These are phyloP conservation scores for Emydomyces testavorans DNA, from an alignment of 2,329 filamentous ascomycete species.

Conservation along the genomic window DNA sequence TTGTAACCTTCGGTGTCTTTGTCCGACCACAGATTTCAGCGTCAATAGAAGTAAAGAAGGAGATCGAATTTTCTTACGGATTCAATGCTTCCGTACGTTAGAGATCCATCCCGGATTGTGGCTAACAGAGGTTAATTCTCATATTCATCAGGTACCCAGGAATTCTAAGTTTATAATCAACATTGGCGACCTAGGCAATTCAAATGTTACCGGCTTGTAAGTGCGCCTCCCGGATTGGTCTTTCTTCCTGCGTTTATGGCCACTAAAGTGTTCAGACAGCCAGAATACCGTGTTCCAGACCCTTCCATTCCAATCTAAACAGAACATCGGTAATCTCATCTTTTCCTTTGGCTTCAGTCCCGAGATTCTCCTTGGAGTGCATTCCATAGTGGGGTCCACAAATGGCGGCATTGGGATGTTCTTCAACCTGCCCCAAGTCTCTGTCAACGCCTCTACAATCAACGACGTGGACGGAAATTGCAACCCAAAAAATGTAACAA, in stretches of 20 bases:
- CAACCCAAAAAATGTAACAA: constrained; percentile 8
- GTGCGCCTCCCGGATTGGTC: constrained; percentile 5
- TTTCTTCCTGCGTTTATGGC: no score
- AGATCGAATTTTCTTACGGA: constrained; percentile 18
- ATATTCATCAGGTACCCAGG: constrained; percentile 15
- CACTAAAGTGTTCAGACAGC: no score
- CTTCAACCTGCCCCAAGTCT: constrained; percentile 19
- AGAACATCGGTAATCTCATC: constrained; percentile 9
- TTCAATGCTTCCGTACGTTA: constrained; percentile 17
- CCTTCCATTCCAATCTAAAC: constrained; percentile 17
- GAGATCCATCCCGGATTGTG: not conserved
- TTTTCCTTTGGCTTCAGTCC: constrained; percentile 16
- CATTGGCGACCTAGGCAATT: constrained; percentile 14
- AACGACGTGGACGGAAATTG: constrained; percentile 18
- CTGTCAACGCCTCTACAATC: constrained; percentile 17
- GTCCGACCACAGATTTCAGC: constrained; percentile 15
- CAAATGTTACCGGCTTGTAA: constrained; percentile 26
- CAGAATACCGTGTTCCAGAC: constrained; percentile 16
- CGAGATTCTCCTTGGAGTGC: constrained; percentile 18
- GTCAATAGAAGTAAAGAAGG: constrained; percentile 12
- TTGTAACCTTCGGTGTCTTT: constrained; percentile 17
- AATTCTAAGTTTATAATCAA: constrained; percentile 16
- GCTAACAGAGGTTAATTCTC: not conserved
- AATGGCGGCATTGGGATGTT: constrained; percentile 19
- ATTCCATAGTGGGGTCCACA: constrained; percentile 9